These are phyloP conservation scores for Wickerhamomyces mucosus DNA, from an alignment of 805 yeast genomes.

Conservation along the genomic window DNA sequence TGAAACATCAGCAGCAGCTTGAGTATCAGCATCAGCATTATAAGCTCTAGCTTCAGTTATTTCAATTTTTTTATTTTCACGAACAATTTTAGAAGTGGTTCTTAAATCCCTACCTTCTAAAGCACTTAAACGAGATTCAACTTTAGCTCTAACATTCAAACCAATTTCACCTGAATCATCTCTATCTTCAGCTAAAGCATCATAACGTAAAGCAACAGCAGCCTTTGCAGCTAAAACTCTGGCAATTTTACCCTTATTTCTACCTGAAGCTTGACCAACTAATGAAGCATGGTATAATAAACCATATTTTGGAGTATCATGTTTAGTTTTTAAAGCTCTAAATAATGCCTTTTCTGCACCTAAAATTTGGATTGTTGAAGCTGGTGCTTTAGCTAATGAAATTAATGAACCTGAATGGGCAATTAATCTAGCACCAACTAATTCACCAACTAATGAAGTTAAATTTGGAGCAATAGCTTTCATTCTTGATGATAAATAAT, in stretches of 20 bases:
- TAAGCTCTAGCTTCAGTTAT: slow-evolving; percentile 79
- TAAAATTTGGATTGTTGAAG: slow-evolving; percentile 94
- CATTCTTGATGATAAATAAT: slow-evolving; percentile 90
- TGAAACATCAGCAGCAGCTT: slow-evolving; percentile 25
- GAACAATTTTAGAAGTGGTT: slow-evolving; percentile 75
- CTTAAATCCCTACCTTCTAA: slow-evolving; percentile 95
- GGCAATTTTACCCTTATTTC: slow-evolving; percentile 98
- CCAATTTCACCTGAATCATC: slow-evolving; percentile 95
- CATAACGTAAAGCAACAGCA: slow-evolving; percentile 93
- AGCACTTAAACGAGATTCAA: slow-evolving; percentile 88
- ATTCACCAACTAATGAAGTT: slow-evolving; percentile 92
- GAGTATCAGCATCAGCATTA: slow-evolving; percentile 91
- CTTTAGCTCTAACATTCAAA: slow-evolving; percentile 81
- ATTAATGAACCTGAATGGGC: slow-evolving; percentile 95
- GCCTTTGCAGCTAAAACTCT: slow-evolving; percentile 98
- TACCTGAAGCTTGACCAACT: slow-evolving; percentile 96
- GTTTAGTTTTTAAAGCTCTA: slow-evolving; percentile 97
- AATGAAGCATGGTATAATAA: slow-evolving; percentile 92
- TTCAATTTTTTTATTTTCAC: slow-evolving; percentile 80
- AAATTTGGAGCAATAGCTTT: slow-evolving; percentile 98
- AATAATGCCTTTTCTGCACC: slow-evolving; percentile 99
- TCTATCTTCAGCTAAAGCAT: slow-evolving; percentile 94
- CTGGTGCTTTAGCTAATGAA: slow-evolving; percentile 95
- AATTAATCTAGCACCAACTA: slow-evolving; percentile 96
- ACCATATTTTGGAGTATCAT: slow-evolving; percentile 98